Conservation (phyloP, 495 filamentous ascomycete genomes). For the Tuber umbilicatum region DNA sequence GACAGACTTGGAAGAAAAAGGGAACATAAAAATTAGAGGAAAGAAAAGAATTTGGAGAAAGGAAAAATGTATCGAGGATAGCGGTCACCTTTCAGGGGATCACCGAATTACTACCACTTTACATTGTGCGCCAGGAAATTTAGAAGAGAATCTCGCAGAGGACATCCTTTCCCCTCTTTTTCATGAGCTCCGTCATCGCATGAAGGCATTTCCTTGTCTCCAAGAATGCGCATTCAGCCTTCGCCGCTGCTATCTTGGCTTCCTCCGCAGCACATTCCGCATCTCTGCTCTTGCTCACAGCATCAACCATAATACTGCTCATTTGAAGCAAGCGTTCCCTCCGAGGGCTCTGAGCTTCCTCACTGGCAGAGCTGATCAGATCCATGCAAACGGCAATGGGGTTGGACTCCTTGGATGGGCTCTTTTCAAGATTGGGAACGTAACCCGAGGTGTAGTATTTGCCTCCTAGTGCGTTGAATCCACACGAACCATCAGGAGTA, state of each 20-base stretch:
- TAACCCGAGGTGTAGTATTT: constrained; percentile 25
- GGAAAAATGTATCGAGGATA: not conserved
- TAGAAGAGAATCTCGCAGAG: not conserved
- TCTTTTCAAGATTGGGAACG: constrained; percentile 24
- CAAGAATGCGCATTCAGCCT: constrained; percentile 40
- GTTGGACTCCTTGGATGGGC: constrained; percentile 38
- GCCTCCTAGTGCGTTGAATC: constrained; percentile 18
- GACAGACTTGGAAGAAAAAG: not conserved
- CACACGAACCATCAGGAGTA: constrained; percentile 10
- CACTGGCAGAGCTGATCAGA: constrained; percentile 42
- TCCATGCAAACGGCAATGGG: constrained; percentile 43
- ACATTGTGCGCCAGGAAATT: not conserved
- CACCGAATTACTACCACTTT: not conserved
- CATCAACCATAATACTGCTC: constrained; percentile 43
- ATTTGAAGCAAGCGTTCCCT: constrained; percentile 42
- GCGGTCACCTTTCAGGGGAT: not conserved
- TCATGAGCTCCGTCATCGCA: constrained; percentile 25
- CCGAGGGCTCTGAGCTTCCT: constrained; percentile 36
- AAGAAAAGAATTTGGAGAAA: not conserved
- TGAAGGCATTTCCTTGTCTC: constrained; percentile 39
- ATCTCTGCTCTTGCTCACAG: constrained; percentile 42
- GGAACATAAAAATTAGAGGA: not conserved
- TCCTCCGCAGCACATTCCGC: constrained; percentile 44
- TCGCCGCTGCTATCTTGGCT: constrained; percentile 42
- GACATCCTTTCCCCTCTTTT: constrained; percentile 10